Percentiles rank a stretch among this genome's conserved stretches.
These are phyloP conservation scores for Leishmania aethiopica DNA, from an alignment of 208 protist genomes.

Conservation along the genomic window DNA sequence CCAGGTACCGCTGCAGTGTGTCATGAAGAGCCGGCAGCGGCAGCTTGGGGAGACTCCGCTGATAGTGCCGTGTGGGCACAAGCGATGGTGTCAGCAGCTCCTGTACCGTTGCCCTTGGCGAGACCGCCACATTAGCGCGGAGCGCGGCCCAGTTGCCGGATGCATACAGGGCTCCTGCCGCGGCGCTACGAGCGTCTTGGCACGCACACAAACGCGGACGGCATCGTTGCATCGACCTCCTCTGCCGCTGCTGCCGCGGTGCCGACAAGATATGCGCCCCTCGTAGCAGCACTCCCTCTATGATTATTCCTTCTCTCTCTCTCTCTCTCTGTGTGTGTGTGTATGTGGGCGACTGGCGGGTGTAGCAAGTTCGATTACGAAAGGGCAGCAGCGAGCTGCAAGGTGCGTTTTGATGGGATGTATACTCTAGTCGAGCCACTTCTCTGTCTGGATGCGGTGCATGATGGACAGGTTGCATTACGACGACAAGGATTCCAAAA, in stretches of 20 bases:
- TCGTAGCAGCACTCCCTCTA: too few species aligned
- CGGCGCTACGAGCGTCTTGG: neutral
- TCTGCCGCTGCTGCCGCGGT: neutral
- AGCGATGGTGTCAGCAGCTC: conserved; percentile 27
- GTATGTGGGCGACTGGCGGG: neutral
- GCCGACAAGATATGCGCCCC: neutral
- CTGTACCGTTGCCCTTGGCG: conserved; percentile 17
- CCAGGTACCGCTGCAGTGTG: conserved; percentile 60
- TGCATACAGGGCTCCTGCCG: neutral
- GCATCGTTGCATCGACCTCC: conserved; percentile 6
- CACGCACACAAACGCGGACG: conserved; percentile 13
- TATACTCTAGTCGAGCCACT: neutral
- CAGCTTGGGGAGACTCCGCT: conserved; percentile 79
- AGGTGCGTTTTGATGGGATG: neutral
- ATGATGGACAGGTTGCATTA: neutral
- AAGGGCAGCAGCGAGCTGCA: neutral
- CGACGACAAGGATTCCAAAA: neutral
- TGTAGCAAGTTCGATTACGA: neutral
- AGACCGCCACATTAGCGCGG: conserved; percentile 13
- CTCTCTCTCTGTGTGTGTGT: neutral
- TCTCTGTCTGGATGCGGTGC: neutral
- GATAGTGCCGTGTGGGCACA: conserved; percentile 79
- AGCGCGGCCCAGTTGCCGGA: conserved; percentile 42
- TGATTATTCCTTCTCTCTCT: too few species aligned
- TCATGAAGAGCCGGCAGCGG: conserved; percentile 65